Evolutionary conservation across 2,329 filamentous ascomycete genomes (phyloP).

Genomic region (Fusarium domesticum): DNA sequence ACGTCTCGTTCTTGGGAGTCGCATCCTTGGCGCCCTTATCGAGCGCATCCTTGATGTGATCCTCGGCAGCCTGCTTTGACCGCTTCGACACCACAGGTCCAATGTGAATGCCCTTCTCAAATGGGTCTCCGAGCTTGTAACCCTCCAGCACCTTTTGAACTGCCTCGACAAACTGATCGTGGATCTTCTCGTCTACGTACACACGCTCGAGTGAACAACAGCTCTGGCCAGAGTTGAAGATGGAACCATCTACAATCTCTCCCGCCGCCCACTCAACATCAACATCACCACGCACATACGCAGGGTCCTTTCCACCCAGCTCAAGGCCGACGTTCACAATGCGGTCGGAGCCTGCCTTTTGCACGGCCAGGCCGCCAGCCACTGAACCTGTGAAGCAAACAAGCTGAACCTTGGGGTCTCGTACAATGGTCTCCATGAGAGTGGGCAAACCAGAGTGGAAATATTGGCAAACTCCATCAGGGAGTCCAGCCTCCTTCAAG

Average conservation of each 20-base stretch:
- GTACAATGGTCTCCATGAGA: conserved; percentile 74
- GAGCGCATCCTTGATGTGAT: conserved; percentile 79
- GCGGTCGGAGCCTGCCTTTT: conserved; percentile 78
- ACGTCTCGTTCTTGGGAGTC: conserved; percentile 79
- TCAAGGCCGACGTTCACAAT: conserved; percentile 85
- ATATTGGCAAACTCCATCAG: conserved; percentile 80
- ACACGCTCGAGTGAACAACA: conserved; percentile 91
- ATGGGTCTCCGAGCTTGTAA: conserved; percentile 87
- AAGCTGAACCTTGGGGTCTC: conserved; percentile 71
- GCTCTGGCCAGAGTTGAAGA: conserved; percentile 98
- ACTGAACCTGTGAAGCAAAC: conserved; percentile 96
- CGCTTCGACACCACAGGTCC: conserved; percentile 84
- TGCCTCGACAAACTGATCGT: conserved; percentile 77
- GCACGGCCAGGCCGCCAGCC: conserved; percentile 79
- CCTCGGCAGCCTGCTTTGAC: conserved; percentile 71
- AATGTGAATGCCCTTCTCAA: conserved; percentile 73
- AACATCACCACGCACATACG: conserved; percentile 82
- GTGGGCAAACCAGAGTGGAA: conserved; percentile 82
- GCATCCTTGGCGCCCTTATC: conserved; percentile 78
- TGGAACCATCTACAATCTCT: conserved; percentile 91
- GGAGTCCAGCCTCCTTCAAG: conserved; percentile 78
- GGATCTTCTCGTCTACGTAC: conserved; percentile 81
- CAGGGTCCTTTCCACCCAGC: conserved; percentile 91
- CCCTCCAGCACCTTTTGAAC: conserved; percentile 75
- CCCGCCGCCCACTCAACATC: conserved; percentile 88